phyloP scores from a whole-genome alignment of 805 yeast genomes.

The Candida manassasensis region DNA sequence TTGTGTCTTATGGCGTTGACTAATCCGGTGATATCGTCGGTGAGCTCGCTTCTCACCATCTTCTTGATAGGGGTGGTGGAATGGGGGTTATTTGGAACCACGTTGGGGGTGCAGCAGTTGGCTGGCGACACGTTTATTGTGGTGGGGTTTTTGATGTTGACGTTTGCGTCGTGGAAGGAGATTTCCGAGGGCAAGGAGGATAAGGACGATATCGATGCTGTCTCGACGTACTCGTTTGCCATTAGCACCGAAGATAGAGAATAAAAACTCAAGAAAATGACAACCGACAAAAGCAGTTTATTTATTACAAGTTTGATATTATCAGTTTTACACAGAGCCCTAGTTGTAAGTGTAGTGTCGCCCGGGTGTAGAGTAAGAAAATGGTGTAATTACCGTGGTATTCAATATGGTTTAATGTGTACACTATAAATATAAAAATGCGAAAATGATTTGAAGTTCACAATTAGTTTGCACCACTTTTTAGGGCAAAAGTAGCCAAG shows the following conservation, averaged over 20 bases:
- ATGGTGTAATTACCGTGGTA: too few relatives aligned
- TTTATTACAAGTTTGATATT: too few relatives aligned
- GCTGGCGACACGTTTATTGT: conserved; percentile 68
- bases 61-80: conserved; percentile 75
- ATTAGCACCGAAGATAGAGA: conserved; percentile 20
- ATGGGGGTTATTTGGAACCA: conserved; percentile 60
- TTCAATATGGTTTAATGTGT: too few relatives aligned
- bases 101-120: conserved; percentile 51
- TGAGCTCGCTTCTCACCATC: conserved; percentile 67
- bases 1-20: conserved; percentile 78
- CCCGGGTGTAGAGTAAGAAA: too few relatives aligned
- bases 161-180: conserved; percentile 62
- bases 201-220: conserved; percentile 37
- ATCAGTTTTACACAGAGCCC: too few relatives aligned
- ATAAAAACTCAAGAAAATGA: too few relatives aligned
- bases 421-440: too few relatives aligned
- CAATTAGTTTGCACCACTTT: too few relatives aligned
- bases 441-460: too few relatives aligned
- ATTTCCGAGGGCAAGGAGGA: conserved; percentile 47
- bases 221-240: conserved; percentile 40
- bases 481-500: too few relatives aligned
- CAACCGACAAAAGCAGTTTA: too few relatives aligned
- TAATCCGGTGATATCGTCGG: conserved; percentile 76
- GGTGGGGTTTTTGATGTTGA: conserved; percentile 62
- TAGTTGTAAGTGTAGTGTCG: too few relatives aligned